Evolutionary conservation across 2,329 filamentous ascomycete genomes (phyloP), one percentile per base, ranked within the genome.

Genomic region (Rhinocladiella mackenziei): DNA sequence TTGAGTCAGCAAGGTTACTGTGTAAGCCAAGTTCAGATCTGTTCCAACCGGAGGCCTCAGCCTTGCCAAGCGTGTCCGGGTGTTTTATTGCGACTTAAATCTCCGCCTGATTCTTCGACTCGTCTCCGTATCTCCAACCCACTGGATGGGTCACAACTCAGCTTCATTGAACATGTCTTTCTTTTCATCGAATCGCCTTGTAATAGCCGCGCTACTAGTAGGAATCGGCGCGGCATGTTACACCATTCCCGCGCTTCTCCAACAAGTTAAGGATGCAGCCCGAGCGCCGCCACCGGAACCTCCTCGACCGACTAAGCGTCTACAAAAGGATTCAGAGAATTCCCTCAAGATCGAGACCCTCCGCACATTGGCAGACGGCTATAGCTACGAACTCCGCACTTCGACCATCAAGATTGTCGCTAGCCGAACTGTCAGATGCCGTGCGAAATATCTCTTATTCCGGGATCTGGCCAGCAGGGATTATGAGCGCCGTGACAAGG

Each of bases 331-430:
- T 14, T 53, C 50, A 1, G 50, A 53, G 38, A 50, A 53, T 18
- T 43, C 46, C 11, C 39, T 53, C 8, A 53, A 50, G 29, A 47
- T 80, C 8, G 71, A 75, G 30, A 89, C 85, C 0, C 70, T 89
- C 7, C 71, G 80, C 39, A 83, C 79, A 52, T 73, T 89, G 3
- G 69, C 85, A 9, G 71, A 76, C 39, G 84, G 84, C 61, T 83
- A 83, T 48, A 91, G 82, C 62, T 82, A 78, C 58, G 77, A 83
- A 14, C 83, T 89, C 51, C 74, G 81, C 53, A 81, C 86, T 48
- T 82, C 84, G 31, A 64, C 71, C 14, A 56, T 72, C 36, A 68
- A 67, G 31, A 72, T 74, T 2, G 64, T 73, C 7, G 65, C 65
- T 5, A 69, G 71, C 44, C 60, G 71, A 43, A 66, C 66, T 2